Evolutionary conservation across 2,329 filamentous ascomycete genomes (phyloP), one percentile per base, ranked within the genome.

Genomic region (Talaromyces pinophilus): DNA sequence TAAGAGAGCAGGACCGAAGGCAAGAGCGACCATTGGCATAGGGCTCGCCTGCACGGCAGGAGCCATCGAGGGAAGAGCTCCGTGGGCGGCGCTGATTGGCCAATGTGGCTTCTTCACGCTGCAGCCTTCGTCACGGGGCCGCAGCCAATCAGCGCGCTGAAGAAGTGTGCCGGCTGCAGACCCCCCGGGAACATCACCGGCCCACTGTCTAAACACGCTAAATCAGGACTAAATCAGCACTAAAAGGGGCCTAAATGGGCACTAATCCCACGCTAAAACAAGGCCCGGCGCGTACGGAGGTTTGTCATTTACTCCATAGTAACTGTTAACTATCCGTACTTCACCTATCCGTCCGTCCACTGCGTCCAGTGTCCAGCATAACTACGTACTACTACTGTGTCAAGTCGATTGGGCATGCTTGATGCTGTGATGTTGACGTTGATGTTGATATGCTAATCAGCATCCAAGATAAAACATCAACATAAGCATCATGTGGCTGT

Each of bases 231-330:
- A 46, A 10, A 38, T 11, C 48, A 50, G 44, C n/a, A 46, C 44
- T 46, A 46, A 10, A 11, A 11, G 30, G 30, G 30, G 8, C 30
- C 7, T 33, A 33, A 10, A 33, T 33, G 52, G 64, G 64, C 59
- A 19, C 42, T 22, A 48, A 11, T 13, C 35, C 48, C 48, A 59
- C 64, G 64, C 65, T 67, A 67, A 60, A 60, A 63, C 65, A 67
- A 63, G 65, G 65, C 60, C 65, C 65, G 65, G 65, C 65, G 65
- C 65, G 60, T 67, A 63, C 61, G 59, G 59, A 60, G 48, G 25
- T 25, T 59, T 38, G 7, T 59, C 42, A n/a, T 50, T 13, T 55
- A 28, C 3, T 25, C 25, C 3, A 25, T 25, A 25, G 2, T 48
- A 19, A 19, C 19, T 19, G 19, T 19, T 19, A 19, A 19, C 19